Percentiles rank a stretch among this genome's conserved stretches.
phyloP scores from a whole-genome alignment of 495 filamentous ascomycete species.

The Penicillium roqueforti region DNA sequence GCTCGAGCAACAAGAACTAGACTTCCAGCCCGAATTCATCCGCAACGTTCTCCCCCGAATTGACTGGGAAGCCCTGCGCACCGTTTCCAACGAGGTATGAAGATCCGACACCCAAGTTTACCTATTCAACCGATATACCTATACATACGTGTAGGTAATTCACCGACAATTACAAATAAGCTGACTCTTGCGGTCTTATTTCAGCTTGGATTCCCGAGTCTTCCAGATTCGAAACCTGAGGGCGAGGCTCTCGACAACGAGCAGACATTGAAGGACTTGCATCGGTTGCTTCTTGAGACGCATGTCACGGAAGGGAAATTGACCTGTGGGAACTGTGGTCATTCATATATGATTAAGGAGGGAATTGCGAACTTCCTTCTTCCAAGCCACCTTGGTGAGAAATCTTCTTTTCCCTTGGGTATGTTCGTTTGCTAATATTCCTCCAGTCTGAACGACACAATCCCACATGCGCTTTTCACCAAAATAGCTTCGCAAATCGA shows the following conservation, averaged over 20 bases:
- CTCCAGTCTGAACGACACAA: conserved; percentile 2
- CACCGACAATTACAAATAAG: conserved; percentile 5
- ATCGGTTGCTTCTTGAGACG: conserved; percentile 83
- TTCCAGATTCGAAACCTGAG: conserved; percentile 62
- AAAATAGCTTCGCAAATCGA: conserved; percentile 1
- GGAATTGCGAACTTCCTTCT: conserved; percentile 95
- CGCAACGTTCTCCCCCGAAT: conserved; percentile 78
- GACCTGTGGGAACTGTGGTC: conserved; percentile 84
- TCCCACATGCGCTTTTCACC: neutral
- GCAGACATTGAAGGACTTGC: conserved; percentile 68
- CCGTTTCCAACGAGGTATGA: conserved; percentile 74
- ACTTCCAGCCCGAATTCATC: conserved; percentile 74
- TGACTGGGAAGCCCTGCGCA: conserved; percentile 77
- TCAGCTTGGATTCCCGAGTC: conserved; percentile 76
- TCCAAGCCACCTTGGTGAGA: conserved; percentile 79
- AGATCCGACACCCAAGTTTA: neutral
- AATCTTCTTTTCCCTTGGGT: neutral
- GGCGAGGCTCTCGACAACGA: conserved; percentile 56
- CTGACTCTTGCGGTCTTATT: neutral
- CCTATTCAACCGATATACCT: neutral
- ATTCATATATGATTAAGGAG: conserved; percentile 88
- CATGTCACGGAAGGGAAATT: conserved; percentile 81
- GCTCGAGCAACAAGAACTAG: conserved; percentile 73
- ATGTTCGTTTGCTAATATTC: neutral
- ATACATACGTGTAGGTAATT: no score